Evolutionary conservation across 2,329 filamentous ascomycete species (phyloP), one percentile per base, ranked within the genome.

Genomic region (Juglanconis juglandina): DNA sequence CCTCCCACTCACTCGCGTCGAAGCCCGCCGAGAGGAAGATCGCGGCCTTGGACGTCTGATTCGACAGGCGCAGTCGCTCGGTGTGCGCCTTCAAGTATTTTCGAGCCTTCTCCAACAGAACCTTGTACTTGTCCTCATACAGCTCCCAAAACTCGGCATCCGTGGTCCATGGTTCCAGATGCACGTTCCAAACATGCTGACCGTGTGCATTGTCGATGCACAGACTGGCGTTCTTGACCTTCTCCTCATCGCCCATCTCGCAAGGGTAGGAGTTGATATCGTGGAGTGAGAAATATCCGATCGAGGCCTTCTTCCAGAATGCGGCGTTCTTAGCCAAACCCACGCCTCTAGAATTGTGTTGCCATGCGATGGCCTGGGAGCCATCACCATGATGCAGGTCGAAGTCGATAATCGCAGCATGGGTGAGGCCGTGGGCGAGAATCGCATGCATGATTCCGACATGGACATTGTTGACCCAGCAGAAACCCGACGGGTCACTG

Each of bases 181-280:
- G 96, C 33, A 98, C 88, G 69, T 99, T 99, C 92, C 95, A 98
- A 55, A 98, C 87, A 8, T 87, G 94, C 73, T 99, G 95, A 1
- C 91, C 90, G 71, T 99, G 95, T 0, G 94, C 92, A 68, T 93
- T 93, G 63, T 98, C 93, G 64, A 99, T 88, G 72, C 96, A 98
- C 33, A 97, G 77, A 76, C 93, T 97, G 1, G 96, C 95, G 68
- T 94, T 96, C 70, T 90, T 91, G 55, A 98, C 88, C 74, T 98
- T 98, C 30, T 95, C 91, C 60, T 90, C 86, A 63, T 98, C 94
- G n/a, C 94, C 95, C 71, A 84, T 85, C 73, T 99, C 95, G 72
- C 95, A 99, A 0, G 96, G 95, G 70, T 96, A 99, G 0, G 94
- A 98, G 75, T 99, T 98, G 77, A 99, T 97, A 70, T 99, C 95